Conservation (phyloP, 2,329 filamentous ascomycete species). For the Mycocentrospora acerina region DNA sequence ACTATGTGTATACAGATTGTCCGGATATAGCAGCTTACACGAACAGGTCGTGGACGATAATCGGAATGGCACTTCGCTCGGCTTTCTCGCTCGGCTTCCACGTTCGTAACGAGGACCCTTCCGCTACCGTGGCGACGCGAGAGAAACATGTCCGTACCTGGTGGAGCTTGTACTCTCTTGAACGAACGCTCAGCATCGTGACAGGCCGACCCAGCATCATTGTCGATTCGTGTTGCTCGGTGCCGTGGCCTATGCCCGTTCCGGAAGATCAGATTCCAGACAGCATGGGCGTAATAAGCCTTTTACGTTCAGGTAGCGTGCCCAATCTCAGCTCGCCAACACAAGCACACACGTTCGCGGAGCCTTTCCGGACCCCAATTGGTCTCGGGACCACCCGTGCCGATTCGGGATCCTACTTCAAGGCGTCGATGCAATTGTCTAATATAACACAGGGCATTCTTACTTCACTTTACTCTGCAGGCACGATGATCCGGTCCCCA, state of each 20-base stretch:
- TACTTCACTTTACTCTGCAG: conserved; percentile 40
- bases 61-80: conserved; percentile 41
- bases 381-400: conserved; percentile 5
- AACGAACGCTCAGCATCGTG: conserved; percentile 42
- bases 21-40: conserved; percentile 5
- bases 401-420: conserved; percentile 30
- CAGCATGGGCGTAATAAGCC: conserved; percentile 8
- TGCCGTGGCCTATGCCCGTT: conserved; percentile 33
- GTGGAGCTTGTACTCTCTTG: conserved; percentile 46
- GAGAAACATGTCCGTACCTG: conserved; percentile 43
- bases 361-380: not conserved
- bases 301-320: conserved; percentile 6
- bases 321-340: conserved; percentile 2
- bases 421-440: conserved; percentile 27
- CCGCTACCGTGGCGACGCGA: conserved; percentile 28
- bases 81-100: conserved; percentile 44
- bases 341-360: too few species aligned
- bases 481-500: conserved; percentile 34
- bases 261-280: conserved; percentile 21
- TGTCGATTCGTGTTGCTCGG: conserved; percentile 37
- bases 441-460: conserved; percentile 40
- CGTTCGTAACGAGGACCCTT: conserved; percentile 39
- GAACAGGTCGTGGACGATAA: conserved; percentile 41
- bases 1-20: not conserved
- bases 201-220: conserved; percentile 45